phyloP scores from a whole-genome alignment of 2,329 filamentous ascomycete genomes.

The Penicillium sumatraense region DNA sequence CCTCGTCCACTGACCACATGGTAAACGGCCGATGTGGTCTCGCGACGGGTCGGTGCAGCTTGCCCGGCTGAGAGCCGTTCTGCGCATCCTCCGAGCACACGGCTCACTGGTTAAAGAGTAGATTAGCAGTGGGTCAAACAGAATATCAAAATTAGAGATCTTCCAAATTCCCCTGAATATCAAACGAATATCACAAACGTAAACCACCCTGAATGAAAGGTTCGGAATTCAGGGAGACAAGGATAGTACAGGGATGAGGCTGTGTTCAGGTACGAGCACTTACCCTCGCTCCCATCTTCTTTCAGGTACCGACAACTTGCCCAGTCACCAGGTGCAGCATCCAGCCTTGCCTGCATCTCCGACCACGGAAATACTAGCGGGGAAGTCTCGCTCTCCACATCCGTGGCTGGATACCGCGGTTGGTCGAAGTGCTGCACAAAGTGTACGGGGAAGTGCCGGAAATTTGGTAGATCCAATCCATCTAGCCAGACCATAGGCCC shows the following conservation, averaged over 20 bases:
- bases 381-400: conserved; percentile 46
- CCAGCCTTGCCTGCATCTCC: conserved; percentile 50
- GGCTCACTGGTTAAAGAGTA: conserved; percentile 43
- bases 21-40: conserved; percentile 59
- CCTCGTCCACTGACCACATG: conserved; percentile 58
- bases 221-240: not conserved
- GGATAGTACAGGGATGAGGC: not conserved
- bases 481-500: conserved; percentile 64
- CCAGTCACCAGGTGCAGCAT: conserved; percentile 37
- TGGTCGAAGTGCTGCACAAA: conserved; percentile 59
- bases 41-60: conserved; percentile 45
- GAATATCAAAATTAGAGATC: not conserved
- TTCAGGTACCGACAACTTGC: conserved; percentile 39
- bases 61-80: conserved; percentile 47
- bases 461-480: conserved; percentile 59
- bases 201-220: not conserved
- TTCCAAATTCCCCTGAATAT: not conserved
- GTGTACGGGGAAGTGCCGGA: conserved; percentile 56
- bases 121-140: conserved; percentile 8
- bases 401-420: conserved; percentile 55
- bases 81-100: conserved; percentile 54
- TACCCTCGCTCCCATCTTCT: conserved; percentile 41
- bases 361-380: conserved; percentile 56
- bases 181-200: not conserved
- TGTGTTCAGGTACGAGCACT: not conserved